Evolutionary conservation across 192 early-diverging fungal genomes (phyloP), one percentile per base, ranked within the genome.

Genomic region (Geosiphon pyriformis): DNA sequence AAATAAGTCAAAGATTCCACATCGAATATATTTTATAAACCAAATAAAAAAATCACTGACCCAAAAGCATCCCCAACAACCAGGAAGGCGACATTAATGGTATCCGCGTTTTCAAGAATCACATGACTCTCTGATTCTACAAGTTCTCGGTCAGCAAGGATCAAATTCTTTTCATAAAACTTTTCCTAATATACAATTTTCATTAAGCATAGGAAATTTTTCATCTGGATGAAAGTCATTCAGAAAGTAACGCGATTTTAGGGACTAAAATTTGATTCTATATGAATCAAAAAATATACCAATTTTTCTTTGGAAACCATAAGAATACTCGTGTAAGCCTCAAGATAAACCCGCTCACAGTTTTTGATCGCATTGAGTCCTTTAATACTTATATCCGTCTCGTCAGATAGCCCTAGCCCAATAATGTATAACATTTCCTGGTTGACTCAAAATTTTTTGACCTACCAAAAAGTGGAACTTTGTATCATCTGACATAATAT

Each of bases 1-100:
- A 25, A 68, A 46, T 29, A n/a, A 51, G n/a, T 32, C 55, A 1
- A 1, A 11, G 34, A 18, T 34, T 61, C 25, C 48, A 50, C 58
- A 31, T 31, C 42, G 2, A 48, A n/a, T n/a, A n/a, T n/a, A 20
- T 61, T n/a, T 27, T 15, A 22, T 30, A 2, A 46, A 51, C 15
- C 26, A 12, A 27, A 74, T 29, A 2, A 17, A 61, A 20, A 22
- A 11, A 15, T 29, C 11, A 33, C 72, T 53, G 75, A 90, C 85
- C 89, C 92, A 70, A 87, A 96, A 35, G 96, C 95, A 80, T 99
- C 96, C 49, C 96, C 96, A 3, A 99, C 95, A 1, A 99, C 96
- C 55, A 99, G 79, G 60, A 99, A 96, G 3, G 92, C 88, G 17
- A 99, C 92, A 69, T 99, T 89, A 56, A 91, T 83, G 37, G 72